These are phyloP conservation scores for Mycena latifolia DNA, from an alignment of 768 basidiomycete genomes.

Conservation along the genomic window DNA sequence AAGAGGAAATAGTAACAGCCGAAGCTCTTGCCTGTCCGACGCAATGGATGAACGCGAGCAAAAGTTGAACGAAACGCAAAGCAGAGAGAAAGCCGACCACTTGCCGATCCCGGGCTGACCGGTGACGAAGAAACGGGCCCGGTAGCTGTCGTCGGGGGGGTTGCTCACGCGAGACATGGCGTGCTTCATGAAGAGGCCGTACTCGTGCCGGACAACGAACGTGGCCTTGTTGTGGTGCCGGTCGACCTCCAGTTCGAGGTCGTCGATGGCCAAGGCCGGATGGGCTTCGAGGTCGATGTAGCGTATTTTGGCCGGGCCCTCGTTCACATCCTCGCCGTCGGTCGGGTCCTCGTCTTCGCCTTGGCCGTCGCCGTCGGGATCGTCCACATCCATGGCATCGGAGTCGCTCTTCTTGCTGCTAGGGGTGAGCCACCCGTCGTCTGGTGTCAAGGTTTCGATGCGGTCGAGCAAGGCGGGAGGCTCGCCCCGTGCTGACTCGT, in stretches of 20 bases:
- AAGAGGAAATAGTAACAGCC: slow-evolving; percentile 11
- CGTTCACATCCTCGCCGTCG: background rate
- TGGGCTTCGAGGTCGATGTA: background rate
- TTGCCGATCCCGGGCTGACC: slow-evolving; percentile 16
- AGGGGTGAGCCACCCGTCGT: slow-evolving; percentile 6
- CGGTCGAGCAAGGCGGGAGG: slow-evolving; percentile 7
- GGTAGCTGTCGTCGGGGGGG: slow-evolving; percentile 5
- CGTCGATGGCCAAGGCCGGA: background rate
- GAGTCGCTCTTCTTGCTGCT: background rate
- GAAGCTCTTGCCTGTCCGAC: slow-evolving; percentile 10
- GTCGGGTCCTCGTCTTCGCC: slow-evolving; percentile 3
- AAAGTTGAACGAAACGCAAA: too few relatives aligned
- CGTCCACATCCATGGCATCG: slow-evolving; percentile 6
- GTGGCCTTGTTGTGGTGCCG: background rate
- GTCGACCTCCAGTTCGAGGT: background rate
- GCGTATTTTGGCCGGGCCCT: background rate
- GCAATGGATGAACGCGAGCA: slow-evolving; percentile 10
- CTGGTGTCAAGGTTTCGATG: slow-evolving; percentile 6
- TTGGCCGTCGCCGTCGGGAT: background rate
- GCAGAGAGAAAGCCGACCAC: slow-evolving; percentile 8
- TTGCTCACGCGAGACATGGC: background rate
- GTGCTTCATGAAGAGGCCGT: slow-evolving; percentile 8
- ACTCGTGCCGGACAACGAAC: background rate
- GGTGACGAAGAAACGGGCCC: slow-evolving; percentile 15
- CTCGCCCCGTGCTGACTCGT: too few relatives aligned